A percentile compares a stretch with the other conserved stretches of the same genome.
These are phyloP conservation scores for Ustilago crameri DNA, from an alignment of 1,284 basidiomycete genomes.

Conservation along the genomic window DNA sequence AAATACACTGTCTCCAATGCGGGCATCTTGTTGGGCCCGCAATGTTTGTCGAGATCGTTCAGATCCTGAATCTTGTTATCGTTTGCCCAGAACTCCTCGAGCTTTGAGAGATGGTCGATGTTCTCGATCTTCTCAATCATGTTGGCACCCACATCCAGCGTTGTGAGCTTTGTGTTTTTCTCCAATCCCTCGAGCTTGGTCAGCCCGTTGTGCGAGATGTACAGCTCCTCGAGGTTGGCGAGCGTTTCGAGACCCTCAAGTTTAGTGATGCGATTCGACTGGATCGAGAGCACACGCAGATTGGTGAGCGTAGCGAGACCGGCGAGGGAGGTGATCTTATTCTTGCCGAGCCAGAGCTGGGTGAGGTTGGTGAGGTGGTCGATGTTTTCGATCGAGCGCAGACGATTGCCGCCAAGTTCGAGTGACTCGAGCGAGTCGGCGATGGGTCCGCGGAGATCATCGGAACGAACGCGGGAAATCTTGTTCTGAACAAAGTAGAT, in stretches of 20 bases:
- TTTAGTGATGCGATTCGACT: slow-evolving; percentile 92
- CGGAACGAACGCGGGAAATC: slow-evolving; percentile 78
- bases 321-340: slow-evolving; percentile 62
- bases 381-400: slow-evolving; percentile 88
- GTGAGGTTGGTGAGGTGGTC: slow-evolving; percentile 84
- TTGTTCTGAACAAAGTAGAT: slow-evolving; percentile 97
- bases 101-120: slow-evolving; percentile 77
- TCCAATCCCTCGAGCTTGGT: slow-evolving; percentile 85
- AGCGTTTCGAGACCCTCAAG: slow-evolving; percentile 76
- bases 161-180: slow-evolving; percentile 74
- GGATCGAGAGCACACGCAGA: slow-evolving; percentile 74
- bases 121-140: slow-evolving; percentile 82
- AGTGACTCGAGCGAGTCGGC: slow-evolving; percentile 79
- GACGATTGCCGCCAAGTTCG: slow-evolving; percentile 90
- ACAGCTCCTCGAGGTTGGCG: slow-evolving; percentile 82
- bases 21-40: slow-evolving; percentile 73
- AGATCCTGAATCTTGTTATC: slow-evolving; percentile 83
- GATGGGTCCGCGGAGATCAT: slow-evolving; percentile 75
- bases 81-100: slow-evolving; percentile 96
- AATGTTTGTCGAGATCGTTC: slow-evolving; percentile 77
- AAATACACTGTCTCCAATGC: slow-evolving; percentile 89
- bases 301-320: slow-evolving; percentile 34
- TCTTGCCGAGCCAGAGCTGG: slow-evolving; percentile 93
- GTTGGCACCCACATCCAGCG: slow-evolving; percentile 89
- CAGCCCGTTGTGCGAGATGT: slow-evolving; percentile 93